Conservation (phyloP, 225 moss, liverwort and hornwort species). For the Sphagnum tenellum region DNA sequence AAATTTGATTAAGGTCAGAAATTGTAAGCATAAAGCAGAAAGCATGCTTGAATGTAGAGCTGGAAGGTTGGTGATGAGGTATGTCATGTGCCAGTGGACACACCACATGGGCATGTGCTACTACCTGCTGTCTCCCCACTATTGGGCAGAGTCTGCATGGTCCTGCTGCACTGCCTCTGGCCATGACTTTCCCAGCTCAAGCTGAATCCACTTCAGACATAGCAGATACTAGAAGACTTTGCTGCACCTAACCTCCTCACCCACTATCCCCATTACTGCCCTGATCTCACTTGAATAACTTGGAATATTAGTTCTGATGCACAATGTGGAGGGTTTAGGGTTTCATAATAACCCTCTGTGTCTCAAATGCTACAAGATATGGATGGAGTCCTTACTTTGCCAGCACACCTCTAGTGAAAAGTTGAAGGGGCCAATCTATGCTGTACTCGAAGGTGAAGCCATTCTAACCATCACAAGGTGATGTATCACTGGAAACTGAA, state of each 20-base stretch:
- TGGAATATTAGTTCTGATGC: no score
- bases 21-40: no score
- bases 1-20: no score
- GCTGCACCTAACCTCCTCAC: constrained; percentile 66
- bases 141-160: constrained; percentile 79
- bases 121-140: constrained; percentile 74
- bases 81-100: constrained; percentile 97
- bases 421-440: constrained; percentile 95
- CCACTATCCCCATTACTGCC: no score
- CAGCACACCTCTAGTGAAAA: constrained; percentile 86
- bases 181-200: constrained; percentile 97
- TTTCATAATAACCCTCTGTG: no score
- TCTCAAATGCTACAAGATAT: no score
- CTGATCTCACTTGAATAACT: no score
- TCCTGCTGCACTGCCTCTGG: constrained; percentile 99
- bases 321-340: no score
- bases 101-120: constrained; percentile 99
- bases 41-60: constrained; percentile 97
- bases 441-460: constrained; percentile 92
- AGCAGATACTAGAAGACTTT: constrained; percentile 93
- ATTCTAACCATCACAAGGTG: constrained; percentile 97
- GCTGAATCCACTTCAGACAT: constrained; percentile 90
- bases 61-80: constrained; percentile 97
- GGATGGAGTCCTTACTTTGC: constrained; percentile 63
- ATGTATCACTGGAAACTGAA: constrained; percentile 58